Base-by-base conservation (phyloP, 139 green algal genomes). In the Chlorella sp. region DNA sequence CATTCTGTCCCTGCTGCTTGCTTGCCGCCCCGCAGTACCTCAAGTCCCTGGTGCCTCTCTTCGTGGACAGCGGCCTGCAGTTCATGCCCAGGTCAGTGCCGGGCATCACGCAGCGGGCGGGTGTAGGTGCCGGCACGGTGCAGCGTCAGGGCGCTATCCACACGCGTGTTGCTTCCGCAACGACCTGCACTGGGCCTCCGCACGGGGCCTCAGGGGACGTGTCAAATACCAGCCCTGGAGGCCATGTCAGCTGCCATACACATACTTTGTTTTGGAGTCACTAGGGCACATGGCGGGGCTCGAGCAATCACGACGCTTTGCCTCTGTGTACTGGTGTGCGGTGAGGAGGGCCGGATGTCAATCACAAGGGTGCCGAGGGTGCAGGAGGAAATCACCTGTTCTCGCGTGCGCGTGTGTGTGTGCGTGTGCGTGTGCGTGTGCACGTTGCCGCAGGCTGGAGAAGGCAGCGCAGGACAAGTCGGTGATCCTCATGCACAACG, bases 11-110 rank as follows among this genome's bases (percentile, higher is more conserved):
- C 4, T 31, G 20, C 59, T 31, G 59, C 59, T 64, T 31, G 4
- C 59, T 64, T 64, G 24, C 59, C 26, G 24, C 26, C 24, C 24
- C 33, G 35, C 62, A 71, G 63, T 66, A 62, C 26, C 63, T 77
- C 27, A 64, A 65, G 35, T 32, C 31, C 72, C 42, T 77, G 62
- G 72, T 77, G 42, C 72, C 72, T 10, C 49, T 63, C 30, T 72
- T 77, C 55, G 42, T 55, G 42, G 42, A 55, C 10, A 10, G 42
- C 42, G 10, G 31, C 3, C 31, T 67, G 24, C 22, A 35, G 31
- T 32, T 74, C 31, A 32, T 67, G 2, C 5, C 24, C 20, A 74
- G 42, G 51, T 67, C 2, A 62, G 66, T 31, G 59, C 59, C 59
- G 5, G 59, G 24, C 24, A 29, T 10, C 42, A 10, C 42, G 17